Percentiles rank a stretch among this genome's conserved stretches.
These are phyloP conservation scores for Colletotrichum endophyticum DNA, from an alignment of 2,329 filamentous ascomycete species.

Conservation along the genomic window DNA sequence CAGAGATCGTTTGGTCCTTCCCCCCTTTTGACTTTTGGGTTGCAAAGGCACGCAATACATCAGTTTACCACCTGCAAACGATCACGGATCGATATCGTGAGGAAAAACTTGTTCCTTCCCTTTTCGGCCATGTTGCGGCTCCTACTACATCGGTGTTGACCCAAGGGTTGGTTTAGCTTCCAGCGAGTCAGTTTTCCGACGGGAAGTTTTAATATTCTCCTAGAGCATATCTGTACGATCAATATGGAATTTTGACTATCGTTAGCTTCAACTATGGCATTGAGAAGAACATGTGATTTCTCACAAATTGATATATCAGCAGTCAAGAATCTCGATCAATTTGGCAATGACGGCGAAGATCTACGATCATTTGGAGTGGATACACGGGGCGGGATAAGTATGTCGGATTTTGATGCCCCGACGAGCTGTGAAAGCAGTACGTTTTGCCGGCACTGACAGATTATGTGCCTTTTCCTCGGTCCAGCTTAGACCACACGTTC, in stretches of 20 bases:
- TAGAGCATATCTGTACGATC: background rate
- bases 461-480: background rate
- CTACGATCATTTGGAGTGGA: background rate
- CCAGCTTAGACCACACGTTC: background rate
- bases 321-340: background rate
- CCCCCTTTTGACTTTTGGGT: rapidly evolving
- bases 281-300: background rate
- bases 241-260: background rate
- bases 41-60: rapidly evolving
- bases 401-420: background rate
- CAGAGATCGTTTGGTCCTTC: rapidly evolving
- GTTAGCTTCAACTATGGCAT: background rate
- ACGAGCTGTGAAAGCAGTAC: rapidly evolving
- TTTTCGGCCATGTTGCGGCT: background rate
- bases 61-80: background rate
- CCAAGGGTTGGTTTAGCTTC: rapidly evolving
- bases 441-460: background rate
- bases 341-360: rapidly evolving
- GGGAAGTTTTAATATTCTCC: background rate
- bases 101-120: background rate
- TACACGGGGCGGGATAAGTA: rapidly evolving
- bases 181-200: background rate
- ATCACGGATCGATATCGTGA: background rate
- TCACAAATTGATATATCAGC: background rate
- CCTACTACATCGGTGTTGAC: rapidly evolving